Evolutionary conservation across 2,329 filamentous ascomycete species (phyloP), one percentile per base, ranked within the genome.

Genomic region (Neocatenulostroma microsporum): DNA sequence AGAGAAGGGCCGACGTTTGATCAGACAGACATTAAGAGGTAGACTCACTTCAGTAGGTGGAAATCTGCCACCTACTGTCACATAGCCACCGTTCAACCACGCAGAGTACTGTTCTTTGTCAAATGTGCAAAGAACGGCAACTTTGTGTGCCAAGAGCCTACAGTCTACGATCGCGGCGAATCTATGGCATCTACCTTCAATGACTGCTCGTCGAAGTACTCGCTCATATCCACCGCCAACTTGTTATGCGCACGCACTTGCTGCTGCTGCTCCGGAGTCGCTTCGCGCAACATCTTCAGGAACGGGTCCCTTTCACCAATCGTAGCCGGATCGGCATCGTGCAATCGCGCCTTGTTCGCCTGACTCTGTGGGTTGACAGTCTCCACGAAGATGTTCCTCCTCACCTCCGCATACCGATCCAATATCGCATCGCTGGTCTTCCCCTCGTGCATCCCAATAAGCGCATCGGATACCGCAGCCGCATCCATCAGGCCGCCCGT

Each of bases 371-470:
- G 39, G 28, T 62, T 59, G 1, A 62, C 52, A 0, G 54, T 48
- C 2, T 48, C 36, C 3, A 48, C 24, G 30, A 61, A 63, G 17
- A 53, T 57, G 6, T 53, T 36, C 5, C 52, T 44, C 3, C 57
- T 41, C 1, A 55, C 56, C 3, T 49, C 39, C 0, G 56, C 54
- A 57, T 60, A 64, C 1, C 49, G 47, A 0, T 46, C 32, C 3
- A 63, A 36, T 3, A 63, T 40, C 9, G 23, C 46, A 3, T 50
- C 45, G n/a, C 34, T 28, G 3, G 39, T 32, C 24, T 41, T 41
- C 28, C 39, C 34, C 21, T 41, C 34, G 21, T 34, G 21, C n/a
- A 41, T 37, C 11, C 29, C 27, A 15, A 41, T 41, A 21, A 41
- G 23, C 5, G 34, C 25, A 17, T 41, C 39, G 7, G 34, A 18